These are phyloP conservation scores for Aspergillus flavus DNA, from an alignment of 2,329 filamentous ascomycete genomes.

Conservation along the genomic window DNA sequence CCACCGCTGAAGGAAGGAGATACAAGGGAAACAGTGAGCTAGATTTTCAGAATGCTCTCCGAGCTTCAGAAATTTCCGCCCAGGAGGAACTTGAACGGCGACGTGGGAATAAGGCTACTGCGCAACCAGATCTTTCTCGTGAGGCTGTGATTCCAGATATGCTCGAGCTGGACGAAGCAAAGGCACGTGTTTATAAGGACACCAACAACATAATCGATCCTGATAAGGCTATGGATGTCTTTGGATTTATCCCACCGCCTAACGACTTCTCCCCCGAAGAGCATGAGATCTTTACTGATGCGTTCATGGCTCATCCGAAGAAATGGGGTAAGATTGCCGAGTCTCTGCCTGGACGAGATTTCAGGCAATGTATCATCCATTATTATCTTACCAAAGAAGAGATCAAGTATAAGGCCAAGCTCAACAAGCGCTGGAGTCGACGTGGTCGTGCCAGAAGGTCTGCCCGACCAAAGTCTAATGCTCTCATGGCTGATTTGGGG, in stretches of 20 bases:
- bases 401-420: slow-evolving; percentile 53
- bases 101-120: slow-evolving; percentile 46
- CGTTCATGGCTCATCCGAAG: slow-evolving; percentile 53
- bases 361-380: slow-evolving; percentile 53
- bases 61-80: slow-evolving; percentile 51
- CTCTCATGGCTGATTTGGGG: slow-evolving; percentile 51
- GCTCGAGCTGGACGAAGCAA: slow-evolving; percentile 44
- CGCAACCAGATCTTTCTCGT: slow-evolving; percentile 46
- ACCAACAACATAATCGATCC: slow-evolving; percentile 47
- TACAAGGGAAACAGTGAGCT: slow-evolving; percentile 53
- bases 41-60: slow-evolving; percentile 52
- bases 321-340: slow-evolving; percentile 56
- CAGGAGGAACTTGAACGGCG: slow-evolving; percentile 51
- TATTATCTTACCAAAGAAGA: slow-evolving; percentile 55
- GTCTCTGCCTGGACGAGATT: slow-evolving; percentile 47
- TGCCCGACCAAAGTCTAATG: slow-evolving; percentile 49
- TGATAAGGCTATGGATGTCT: slow-evolving; percentile 44
- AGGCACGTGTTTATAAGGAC: slow-evolving; percentile 48
- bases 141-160: slow-evolving; percentile 54
- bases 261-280: slow-evolving; percentile 53
- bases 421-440: slow-evolving; percentile 49
- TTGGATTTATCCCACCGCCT: slow-evolving; percentile 47
- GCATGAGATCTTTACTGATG: slow-evolving; percentile 49
- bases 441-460: slow-evolving; percentile 43
- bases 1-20: slow-evolving; percentile 42